These are phyloP conservation scores for Lunularia cruciata DNA, from an alignment of 225 moss, liverwort and hornwort species.

Conservation along the genomic window DNA sequence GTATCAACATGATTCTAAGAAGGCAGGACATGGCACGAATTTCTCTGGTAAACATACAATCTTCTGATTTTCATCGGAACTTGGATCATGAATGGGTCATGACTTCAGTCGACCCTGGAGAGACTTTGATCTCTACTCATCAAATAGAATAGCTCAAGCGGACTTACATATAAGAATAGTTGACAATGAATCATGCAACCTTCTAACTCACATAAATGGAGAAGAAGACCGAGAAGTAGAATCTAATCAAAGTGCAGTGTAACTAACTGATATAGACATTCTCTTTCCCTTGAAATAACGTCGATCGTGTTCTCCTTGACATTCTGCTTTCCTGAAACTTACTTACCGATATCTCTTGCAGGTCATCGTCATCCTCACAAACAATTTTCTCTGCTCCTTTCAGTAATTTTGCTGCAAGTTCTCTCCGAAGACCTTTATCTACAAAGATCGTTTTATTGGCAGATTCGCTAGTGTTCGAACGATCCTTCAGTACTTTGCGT, in stretches of 20 bases:
- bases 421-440: neutral
- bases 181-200: no score
- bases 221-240: neutral
- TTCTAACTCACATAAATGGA: neutral
- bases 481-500: slow-evolving; percentile 28
- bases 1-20: no score
- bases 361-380: slow-evolving; percentile 31
- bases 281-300: slow-evolving; percentile 7
- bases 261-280: neutral
- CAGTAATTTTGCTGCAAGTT: neutral
- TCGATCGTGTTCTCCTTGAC: slow-evolving; percentile 3
- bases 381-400: neutral
- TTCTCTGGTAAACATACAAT: no score
- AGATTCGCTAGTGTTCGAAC: slow-evolving; percentile 11
- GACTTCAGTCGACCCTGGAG: no score
- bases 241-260: no score
- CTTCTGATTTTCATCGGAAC: no score
- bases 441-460: neutral
- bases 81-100: no score
- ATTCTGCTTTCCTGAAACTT: slow-evolving; percentile 29
- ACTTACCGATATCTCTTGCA: slow-evolving; percentile 35
- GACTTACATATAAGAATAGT: no score
- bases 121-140: no score
- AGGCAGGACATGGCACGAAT: no score
- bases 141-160: no score